phyloP scores from a whole-genome alignment of 1,139 yeast genomes.

The Sugiyamaella castrensis region DNA sequence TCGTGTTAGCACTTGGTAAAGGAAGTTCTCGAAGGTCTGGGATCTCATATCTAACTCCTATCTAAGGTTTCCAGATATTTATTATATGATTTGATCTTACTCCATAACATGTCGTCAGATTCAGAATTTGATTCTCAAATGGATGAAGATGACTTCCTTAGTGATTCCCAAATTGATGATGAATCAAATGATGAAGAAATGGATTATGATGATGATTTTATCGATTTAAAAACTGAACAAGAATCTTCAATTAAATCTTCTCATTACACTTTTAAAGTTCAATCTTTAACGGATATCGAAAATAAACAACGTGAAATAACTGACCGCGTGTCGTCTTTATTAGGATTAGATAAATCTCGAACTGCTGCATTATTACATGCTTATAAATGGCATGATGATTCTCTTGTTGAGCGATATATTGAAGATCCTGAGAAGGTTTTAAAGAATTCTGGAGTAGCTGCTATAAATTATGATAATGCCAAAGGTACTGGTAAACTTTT shows the following conservation, averaged over 20 bases:
- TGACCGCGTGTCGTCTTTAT: conserved; percentile 36
- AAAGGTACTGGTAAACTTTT: conserved; percentile 1
- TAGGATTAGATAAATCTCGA: conserved; percentile 41
- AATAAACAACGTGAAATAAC: conserved; percentile 29
- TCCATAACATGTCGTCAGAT: conserved; percentile 5
- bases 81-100: not conserved
- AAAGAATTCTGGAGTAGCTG: conserved; percentile 48
- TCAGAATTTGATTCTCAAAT: conserved; percentile 12
- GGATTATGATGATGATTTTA: conserved; percentile 12
- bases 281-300: conserved; percentile 33
- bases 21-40: too few relatives aligned
- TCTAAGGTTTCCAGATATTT: not conserved
- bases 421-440: conserved; percentile 49
- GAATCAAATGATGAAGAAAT: conserved; percentile 14
- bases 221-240: conserved; percentile 7
- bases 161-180: not conserved
- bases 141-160: conserved; percentile 14
- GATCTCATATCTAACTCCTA: too few relatives aligned
- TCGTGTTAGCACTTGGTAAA: too few relatives aligned
- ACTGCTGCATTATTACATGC: conserved; percentile 55
- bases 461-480: conserved; percentile 17
- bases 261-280: conserved; percentile 32
- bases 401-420: conserved; percentile 64
- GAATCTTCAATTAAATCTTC: conserved; percentile 24
- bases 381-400: conserved; percentile 73